These are phyloP conservation scores for Ophiostoma quercus DNA, from an alignment of 2,329 filamentous ascomycete genomes.

Conservation along the genomic window DNA sequence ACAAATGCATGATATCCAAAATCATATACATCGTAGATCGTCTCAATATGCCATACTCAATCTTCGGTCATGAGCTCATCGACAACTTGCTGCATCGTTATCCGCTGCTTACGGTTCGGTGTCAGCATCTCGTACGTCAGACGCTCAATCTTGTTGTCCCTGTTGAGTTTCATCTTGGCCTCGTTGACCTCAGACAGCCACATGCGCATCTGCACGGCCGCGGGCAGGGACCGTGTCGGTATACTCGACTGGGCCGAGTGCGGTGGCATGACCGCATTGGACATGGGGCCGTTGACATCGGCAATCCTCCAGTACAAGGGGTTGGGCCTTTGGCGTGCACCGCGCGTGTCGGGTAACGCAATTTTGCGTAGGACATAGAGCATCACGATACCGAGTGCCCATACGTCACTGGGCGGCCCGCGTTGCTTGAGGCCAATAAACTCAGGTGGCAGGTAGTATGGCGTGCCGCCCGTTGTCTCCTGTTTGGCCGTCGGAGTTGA, in stretches of 20 bases:
- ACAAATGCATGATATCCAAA: background rate
- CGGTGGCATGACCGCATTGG: slow-evolving; percentile 25
- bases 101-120: slow-evolving; percentile 47
- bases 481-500: slow-evolving; percentile 38
- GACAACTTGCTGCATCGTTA: slow-evolving; percentile 50
- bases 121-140: slow-evolving; percentile 51
- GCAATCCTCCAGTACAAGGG: slow-evolving; percentile 56
- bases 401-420: slow-evolving; percentile 53
- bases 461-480: slow-evolving; percentile 49
- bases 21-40: background rate
- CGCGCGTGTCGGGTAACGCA: slow-evolving; percentile 49
- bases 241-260: slow-evolving; percentile 22
- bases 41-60: background rate
- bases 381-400: slow-evolving; percentile 57
- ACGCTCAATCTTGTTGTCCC: slow-evolving; percentile 46
- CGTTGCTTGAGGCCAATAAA: slow-evolving; percentile 53
- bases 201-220: slow-evolving; percentile 49
- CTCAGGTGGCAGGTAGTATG: slow-evolving; percentile 58
- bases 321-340: slow-evolving; percentile 44
- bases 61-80: slow-evolving; percentile 36
- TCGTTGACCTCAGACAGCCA: slow-evolving; percentile 52
- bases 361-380: slow-evolving; percentile 54
- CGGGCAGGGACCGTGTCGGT: slow-evolving; percentile 30
- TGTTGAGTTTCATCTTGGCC: slow-evolving; percentile 43
- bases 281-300: slow-evolving; percentile 42